A percentile compares a stretch with the other conserved stretches of the same genome.
Evolutionary conservation across 257 asterid genomes (phyloP).

Genomic region (Solanum clarkiae): DNA sequence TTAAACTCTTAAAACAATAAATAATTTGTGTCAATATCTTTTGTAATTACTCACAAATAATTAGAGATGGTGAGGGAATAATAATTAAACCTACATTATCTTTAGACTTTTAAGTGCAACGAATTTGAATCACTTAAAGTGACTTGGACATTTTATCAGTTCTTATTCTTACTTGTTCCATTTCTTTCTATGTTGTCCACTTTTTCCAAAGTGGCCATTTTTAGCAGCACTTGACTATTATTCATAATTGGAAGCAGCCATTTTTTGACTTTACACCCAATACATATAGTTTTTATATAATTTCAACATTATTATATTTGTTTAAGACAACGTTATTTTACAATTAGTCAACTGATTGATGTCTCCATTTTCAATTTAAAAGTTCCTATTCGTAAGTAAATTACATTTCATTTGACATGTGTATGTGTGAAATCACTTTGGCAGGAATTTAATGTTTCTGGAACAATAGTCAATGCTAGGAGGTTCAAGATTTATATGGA

Average conservation of each 20-base stretch:
- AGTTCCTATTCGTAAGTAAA: neutral
- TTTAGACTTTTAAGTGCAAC: neutral
- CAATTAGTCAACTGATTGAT: neutral
- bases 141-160: neutral
- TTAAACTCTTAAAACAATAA: neutral
- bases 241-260: neutral
- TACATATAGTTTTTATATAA: neutral
- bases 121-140: neutral
- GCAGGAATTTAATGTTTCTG: neutral
- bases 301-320: neutral
- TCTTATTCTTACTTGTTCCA: neutral
- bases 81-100: neutral
- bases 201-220: neutral
- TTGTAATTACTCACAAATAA: neutral
- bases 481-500: neutral
- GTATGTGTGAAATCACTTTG: neutral
- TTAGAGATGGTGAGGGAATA: no score
- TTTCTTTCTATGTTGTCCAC: neutral
- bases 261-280: neutral
- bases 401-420: neutral
- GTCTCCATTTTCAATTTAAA: neutral
- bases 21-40: neutral
- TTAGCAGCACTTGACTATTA: neutral
- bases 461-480: neutral
- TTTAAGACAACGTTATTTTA: neutral